Base-by-base conservation (phyloP, 208 protist species). In the Trypanosoma platydactyli region DNA sequence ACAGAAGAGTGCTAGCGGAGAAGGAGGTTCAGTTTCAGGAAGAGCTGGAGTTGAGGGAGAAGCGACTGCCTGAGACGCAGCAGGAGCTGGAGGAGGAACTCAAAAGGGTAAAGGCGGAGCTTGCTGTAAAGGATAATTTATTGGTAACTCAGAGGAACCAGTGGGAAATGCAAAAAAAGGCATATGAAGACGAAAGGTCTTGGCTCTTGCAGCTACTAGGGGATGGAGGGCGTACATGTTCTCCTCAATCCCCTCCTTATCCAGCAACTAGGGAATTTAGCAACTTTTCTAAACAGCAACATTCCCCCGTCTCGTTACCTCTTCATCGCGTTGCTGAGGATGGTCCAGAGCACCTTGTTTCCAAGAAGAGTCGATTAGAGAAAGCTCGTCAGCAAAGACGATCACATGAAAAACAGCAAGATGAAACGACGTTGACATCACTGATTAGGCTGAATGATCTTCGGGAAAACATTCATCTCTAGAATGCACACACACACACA, bases 331-430 rank as follows among this genome's bases (percentile, higher is more conserved):
- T 44, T 58, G 22, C 44, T 30, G 35, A 64, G 29, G 53, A 70
- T 7, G 59, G 54, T 54, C 52, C 3, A 3, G 44, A 5, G 0
- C 48, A 52, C 38, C 33, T 16, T 30, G 52, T 33, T 29, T 45
- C 40, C 7, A 73, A 73, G 52, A 73, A 73, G 52, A 73, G 59
- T 61, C 58, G 68, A 20, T 56, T 73, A 42, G 68, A 73, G 42
- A 53, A 20, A 13, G 60, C 51, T 62, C 68, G 68, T 7, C 50
- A 55, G 53, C 68, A 62, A 49, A 29, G 53, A 24, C 58, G 68
- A 11, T 6, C 38, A 49, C 5, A 62, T 27, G 68, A 66, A 49
- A 20, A 56, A 35, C 4, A 35, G 4, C 58, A 48, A 30, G 59
- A 62, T 16, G 22, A 51, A 30, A 52, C 41, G 15, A 66, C 68